Evolutionary conservation across 805 yeast species (phyloP).

Genomic region (Naumovozyma baii): DNA sequence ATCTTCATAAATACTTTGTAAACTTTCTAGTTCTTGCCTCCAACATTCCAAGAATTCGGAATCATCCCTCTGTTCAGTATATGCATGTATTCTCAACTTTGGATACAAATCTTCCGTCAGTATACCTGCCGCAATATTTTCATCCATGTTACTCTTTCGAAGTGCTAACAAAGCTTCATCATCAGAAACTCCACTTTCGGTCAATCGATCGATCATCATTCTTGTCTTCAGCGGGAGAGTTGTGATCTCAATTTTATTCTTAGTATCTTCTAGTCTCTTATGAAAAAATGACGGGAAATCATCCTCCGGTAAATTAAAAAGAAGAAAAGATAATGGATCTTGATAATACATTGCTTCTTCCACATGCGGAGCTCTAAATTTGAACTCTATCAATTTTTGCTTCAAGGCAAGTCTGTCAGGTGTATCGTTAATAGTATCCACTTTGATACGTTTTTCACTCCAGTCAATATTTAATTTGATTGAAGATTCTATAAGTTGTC

Average conservation of each 20-base stretch:
- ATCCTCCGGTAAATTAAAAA: conserved; percentile 89
- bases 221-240: conserved; percentile 36
- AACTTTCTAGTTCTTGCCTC: conserved; percentile 66
- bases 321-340: conserved; percentile 40
- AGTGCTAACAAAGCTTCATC: conserved; percentile 50
- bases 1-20: conserved; percentile 51
- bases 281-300: conserved; percentile 67
- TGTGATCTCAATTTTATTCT: conserved; percentile 42
- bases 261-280: conserved; percentile 47
- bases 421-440: conserved; percentile 3
- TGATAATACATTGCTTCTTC: conserved; percentile 58
- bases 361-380: conserved; percentile 63
- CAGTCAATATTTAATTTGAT: conserved; percentile 51
- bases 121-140: conserved; percentile 41
- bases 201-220: conserved; percentile 46
- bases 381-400: conserved; percentile 36
- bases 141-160: conserved; percentile 35
- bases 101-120: conserved; percentile 35
- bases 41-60: conserved; percentile 42
- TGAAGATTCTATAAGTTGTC: conserved; percentile 53
- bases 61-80: conserved; percentile 5
- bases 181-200: conserved; percentile 60
- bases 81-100: conserved; percentile 1
- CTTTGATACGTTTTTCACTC: conserved; percentile 24
- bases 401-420: conserved; percentile 16